A percentile compares a stretch with the other conserved stretches of the same genome.
These are phyloP conservation scores for Hondaea fermentalgiana DNA, from an alignment of 108 stramenopile genomes.

Conservation along the genomic window DNA sequence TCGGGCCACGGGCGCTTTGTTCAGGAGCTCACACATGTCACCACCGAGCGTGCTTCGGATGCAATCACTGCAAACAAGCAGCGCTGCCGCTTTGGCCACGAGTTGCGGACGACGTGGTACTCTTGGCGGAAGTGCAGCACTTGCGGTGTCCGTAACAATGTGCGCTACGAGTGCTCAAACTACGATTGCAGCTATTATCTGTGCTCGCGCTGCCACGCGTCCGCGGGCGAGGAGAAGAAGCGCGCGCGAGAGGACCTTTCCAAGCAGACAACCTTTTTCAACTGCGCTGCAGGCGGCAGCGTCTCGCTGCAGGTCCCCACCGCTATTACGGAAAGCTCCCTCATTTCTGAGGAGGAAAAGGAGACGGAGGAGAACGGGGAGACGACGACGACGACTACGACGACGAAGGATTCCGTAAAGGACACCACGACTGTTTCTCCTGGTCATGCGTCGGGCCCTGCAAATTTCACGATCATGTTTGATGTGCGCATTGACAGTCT, in stretches of 20 bases:
- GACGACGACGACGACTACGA: too few relatives aligned
- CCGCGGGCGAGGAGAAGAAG: background rate
- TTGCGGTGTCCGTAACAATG: background rate
- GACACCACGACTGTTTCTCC: background rate
- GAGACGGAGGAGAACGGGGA: background rate
- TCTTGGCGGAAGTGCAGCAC: conserved; percentile 1
- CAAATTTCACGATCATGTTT: background rate
- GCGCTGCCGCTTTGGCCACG: conserved; percentile 15
- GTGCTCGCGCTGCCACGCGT: background rate
- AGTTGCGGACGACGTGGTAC: background rate
- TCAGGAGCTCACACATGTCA: background rate
- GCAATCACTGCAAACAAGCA: background rate
- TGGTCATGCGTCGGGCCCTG: background rate
- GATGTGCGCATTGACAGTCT: conserved; percentile 22
- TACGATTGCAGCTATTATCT: background rate
- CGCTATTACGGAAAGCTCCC: background rate
- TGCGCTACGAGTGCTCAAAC: background rate
- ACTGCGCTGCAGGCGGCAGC: background rate
- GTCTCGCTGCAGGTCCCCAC: conserved; percentile 18
- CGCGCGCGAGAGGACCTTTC: background rate
- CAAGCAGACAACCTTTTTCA: conserved; percentile 12
- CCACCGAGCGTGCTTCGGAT: background rate
- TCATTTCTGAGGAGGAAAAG: background rate
- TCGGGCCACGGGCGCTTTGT: conserved; percentile 16
- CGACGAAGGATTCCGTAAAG: background rate